Base-by-base conservation (phyloP, 1,284 basidiomycete species). In the Omphalotus olearius region DNA sequence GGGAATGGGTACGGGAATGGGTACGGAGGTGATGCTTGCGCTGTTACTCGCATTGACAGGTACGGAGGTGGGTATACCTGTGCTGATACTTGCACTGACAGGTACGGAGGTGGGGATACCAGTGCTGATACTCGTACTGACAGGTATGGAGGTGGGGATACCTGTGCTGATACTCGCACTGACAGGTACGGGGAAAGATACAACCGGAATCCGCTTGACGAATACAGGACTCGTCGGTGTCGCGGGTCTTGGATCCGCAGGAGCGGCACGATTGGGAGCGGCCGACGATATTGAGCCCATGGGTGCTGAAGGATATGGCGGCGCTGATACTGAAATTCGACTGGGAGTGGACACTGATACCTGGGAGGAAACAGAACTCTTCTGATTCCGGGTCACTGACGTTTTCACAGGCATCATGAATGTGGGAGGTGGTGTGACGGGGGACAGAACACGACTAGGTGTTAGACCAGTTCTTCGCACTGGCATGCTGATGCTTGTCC, bases 171-270 rank as follows among this genome's bases (percentile, higher is more conserved):
- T 36, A 46, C 9, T 36, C 17, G 45, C 18, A 46, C 16, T 18
- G 20, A 9, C 30, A 33, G 30, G 9, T 33, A 18, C 23, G 41
- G 18, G 41, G 13, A 20, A 3, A 41, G 4, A 4, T 17, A 41
- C 13, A 26, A 18, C 4, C 17, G 23, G 9, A 13, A 2, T 17
- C 18, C 20, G 26, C 36, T 46, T 46, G 1, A 20, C 25, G 45
- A 36, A 46, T n/a, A 35, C 36, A 16, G 33, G 45, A 46, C 45
- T 46, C 17, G 45, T 46, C 6, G 45, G 45, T n/a, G 33, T 36
- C 17, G n/a, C 17, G 20, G 33, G 28, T 20, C 18, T 28, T 6
- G 14, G 17, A 18, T 25, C 23, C 20, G 14, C 18, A 4, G 18
- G 17, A 20, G 16, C 23, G 6, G 14, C 6, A 6, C 5, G 16